A percentile compares a stretch with the other conserved stretches of the same genome.
Evolutionary conservation across 169 alveolate species (phyloP).

Genomic region (Eimeria sp.): DNA sequence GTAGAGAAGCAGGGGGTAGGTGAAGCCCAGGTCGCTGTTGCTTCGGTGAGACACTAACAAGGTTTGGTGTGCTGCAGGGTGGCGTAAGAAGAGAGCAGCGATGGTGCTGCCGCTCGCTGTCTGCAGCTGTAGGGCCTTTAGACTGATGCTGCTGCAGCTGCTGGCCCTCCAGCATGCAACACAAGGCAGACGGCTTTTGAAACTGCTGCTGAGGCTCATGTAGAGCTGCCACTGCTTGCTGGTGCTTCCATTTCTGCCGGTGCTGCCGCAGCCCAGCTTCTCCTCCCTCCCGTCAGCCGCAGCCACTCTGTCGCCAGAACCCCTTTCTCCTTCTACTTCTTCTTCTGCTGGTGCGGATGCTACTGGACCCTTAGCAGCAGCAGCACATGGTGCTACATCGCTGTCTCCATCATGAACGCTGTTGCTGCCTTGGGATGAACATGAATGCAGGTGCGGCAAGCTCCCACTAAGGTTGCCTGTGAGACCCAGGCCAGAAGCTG

Average conservation of each 20-base stretch:
- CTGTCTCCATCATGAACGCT: constrained; percentile 46
- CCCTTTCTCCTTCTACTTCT: background rate
- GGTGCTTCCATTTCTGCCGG: constrained; percentile 49
- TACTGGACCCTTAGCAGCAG: background rate
- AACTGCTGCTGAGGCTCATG: constrained; percentile 68
- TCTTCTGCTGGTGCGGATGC: constrained; percentile 32
- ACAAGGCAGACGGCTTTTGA: constrained; percentile 34
- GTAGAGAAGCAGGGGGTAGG: background rate
- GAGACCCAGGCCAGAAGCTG: background rate
- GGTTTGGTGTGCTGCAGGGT: constrained; percentile 76
- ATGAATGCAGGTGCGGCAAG: background rate
- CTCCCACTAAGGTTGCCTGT: background rate
- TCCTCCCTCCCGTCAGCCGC: background rate
- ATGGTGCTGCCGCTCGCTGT: constrained; percentile 54
- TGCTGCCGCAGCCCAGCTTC: constrained; percentile 32
- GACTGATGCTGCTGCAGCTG: constrained; percentile 14
- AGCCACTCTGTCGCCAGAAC: background rate
- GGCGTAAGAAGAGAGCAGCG: constrained; percentile 90
- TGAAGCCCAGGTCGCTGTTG: constrained; percentile 57
- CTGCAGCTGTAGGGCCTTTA: constrained; percentile 2
- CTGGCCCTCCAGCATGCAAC: constrained; percentile 61
- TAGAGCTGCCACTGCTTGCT: constrained; percentile 11
- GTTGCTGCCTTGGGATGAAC: constrained; percentile 63
- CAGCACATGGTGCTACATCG: constrained; percentile 19
- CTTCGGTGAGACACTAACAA: constrained; percentile 51